Percentiles rank a stretch among this genome's conserved stretches.
Conservation (phyloP, 345 rosid species). For the Cardamine occulta region DNA sequence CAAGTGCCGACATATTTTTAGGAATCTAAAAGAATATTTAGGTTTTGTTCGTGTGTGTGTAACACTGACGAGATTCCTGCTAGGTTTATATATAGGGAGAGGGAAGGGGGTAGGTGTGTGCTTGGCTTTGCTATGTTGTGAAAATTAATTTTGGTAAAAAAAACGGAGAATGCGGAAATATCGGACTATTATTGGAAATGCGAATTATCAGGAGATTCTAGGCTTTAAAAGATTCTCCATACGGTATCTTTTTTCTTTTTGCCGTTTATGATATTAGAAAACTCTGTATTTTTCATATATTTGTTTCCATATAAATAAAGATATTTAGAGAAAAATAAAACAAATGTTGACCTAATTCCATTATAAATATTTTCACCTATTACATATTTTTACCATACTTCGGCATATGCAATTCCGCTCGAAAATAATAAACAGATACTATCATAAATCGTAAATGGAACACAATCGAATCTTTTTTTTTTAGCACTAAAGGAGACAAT, state of each 20-base stretch:
- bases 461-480: background rate
- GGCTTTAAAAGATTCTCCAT: slow-evolving; percentile 24
- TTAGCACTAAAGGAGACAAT: background rate
- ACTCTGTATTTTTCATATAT: background rate
- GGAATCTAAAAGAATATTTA: background rate
- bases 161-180: slow-evolving; percentile 25
- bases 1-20: slow-evolving; percentile 57
- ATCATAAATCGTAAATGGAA: background rate
- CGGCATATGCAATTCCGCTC: background rate
- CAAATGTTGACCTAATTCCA: background rate
- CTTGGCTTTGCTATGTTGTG: slow-evolving; percentile 25
- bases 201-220: slow-evolving; percentile 38
- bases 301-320: background rate
- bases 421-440: background rate
- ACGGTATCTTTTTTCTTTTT: slow-evolving; percentile 18
- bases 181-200: slow-evolving; percentile 34
- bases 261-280: background rate
- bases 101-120: slow-evolving; percentile 20
- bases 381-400: background rate
- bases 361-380: background rate
- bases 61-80: slow-evolving; percentile 22
- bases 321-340: background rate
- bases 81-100: slow-evolving; percentile 26
- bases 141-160: slow-evolving; percentile 8
- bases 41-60: background rate